Base-by-base conservation (phyloP, 2,329 filamentous ascomycete genomes). In the Fusarium beomiforme region DNA sequence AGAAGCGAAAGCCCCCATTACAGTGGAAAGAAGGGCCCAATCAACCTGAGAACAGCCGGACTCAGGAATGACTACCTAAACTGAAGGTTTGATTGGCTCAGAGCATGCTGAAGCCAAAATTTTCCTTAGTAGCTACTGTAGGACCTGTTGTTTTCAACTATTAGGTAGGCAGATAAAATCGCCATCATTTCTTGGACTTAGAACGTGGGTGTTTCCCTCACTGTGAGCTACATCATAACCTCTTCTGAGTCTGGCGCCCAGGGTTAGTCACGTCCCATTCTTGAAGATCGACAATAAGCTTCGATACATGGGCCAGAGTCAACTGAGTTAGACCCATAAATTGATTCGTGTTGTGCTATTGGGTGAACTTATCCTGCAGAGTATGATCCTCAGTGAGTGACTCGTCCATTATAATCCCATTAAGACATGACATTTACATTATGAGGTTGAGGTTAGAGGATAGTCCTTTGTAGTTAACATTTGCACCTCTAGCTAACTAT, bases 271-370 rank as follows among this genome's bases (percentile, higher is more conserved):
- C 26, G 46, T 47, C 47, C 19, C 23, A 37, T 34, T 24, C 41
- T 37, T 46, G n/a, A 19, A 39, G 64, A 67, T 67, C 64, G 56
- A 56, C 64, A 55, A 42, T 19, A 68, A 59, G 47, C 54, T 42
- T 34, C 46, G 37, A 37, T 26, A 46, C 17, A 46, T 61, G 50
- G 33, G 17, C 41, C 46, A 33, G 34, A 51, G 43, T 54, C 26
- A 56, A 67, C 50, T 64, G 53, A 68, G 34, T 46, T 64, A 62
- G 68, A 63, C 68, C 68, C 68, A 71, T 70, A 70, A 69, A 69
- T 59, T 37, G 37, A 61, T 64, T 64, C 68, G 68, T 70, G 68
- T 70, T 71, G 68, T 70, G 36, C 68, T 69, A 70, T 70, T 70
- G 68, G 68, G 65, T 36, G 37, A 61, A 51, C 47, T n/a, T 24